Evolutionary conservation across 148 eudicot genomes (phyloP), one percentile per base, ranked within the genome.

Genomic region (Rhododendron ferrugineum): DNA sequence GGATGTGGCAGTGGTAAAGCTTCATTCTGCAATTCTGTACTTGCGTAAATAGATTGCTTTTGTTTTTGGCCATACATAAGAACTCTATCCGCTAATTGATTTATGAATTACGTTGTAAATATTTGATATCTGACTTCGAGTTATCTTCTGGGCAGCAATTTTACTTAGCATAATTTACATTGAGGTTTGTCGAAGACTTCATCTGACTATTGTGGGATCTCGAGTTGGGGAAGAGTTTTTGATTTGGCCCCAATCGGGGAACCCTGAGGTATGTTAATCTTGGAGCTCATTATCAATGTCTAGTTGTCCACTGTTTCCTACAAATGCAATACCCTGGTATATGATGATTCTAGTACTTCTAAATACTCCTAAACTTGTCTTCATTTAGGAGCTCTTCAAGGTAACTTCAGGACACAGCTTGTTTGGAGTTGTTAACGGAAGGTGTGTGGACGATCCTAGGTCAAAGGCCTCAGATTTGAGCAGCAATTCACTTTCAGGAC

Each of bases 141-240:
- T 83, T 79, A 37, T 78, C 56, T 87, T 84, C 68, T 88, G 87
- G 86, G 87, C 98, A 96, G 98, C 96, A 84, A 91, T 94, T 91
- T 87, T 96, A 86, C 92, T 96, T 88, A 94, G 96, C 88, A 89
- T 94, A 70, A 94, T 96, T 66, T 96, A 96, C 75, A 92, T 94
- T 84, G 98, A 96, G 86, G 94, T 96, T 88, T 94, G 98, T 88
- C 96, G 88, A 85, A 93, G 98, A 90, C 98, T 96, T 88, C 94
- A 95, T 88, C 89, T 96, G 88, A 93, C 93, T 60, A 92, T 96
- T 86, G 88, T 96, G 84, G 98, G 98, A 88, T 94, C 98, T 89
- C 93, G 94, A 86, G 98, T 96, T 84, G 98, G 98, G 85, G 96
- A 94, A 88, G 98, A 96, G 81, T 96, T 93, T 88, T 87, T 96